phyloP scores from a whole-genome alignment of 2,329 filamentous ascomycete species.

The Penicillium sp. region DNA sequence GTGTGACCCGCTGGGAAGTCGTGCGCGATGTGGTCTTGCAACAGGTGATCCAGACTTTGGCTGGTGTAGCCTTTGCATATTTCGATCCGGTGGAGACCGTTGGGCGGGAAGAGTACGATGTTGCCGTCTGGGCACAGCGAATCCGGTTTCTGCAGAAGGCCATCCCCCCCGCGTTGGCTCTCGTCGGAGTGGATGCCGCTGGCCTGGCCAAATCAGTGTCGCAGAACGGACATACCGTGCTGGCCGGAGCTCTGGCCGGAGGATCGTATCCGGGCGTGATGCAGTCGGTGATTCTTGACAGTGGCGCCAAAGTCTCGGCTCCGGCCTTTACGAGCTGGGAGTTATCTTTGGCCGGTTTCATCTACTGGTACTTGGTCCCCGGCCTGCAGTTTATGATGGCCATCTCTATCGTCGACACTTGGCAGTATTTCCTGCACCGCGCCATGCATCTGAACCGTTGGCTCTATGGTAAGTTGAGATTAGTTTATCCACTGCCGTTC shows the following conservation, averaged over 20 bases:
- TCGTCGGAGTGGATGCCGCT: conserved; percentile 71
- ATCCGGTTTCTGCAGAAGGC: conserved; percentile 72
- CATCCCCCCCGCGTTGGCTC: conserved; percentile 66
- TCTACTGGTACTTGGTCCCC: conserved; percentile 78
- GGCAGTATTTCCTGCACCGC: conserved; percentile 97
- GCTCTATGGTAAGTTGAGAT: conserved; percentile 72
- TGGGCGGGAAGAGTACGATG: conserved; percentile 77
- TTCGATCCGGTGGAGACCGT: conserved; percentile 69
- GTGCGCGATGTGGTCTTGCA: conserved; percentile 87
- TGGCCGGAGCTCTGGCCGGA: conserved; percentile 72
- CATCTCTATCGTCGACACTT: conserved; percentile 78
- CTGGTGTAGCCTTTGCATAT: conserved; percentile 62
- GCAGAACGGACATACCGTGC: conserved; percentile 59
- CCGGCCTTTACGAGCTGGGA: conserved; percentile 84
- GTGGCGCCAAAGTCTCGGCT: conserved; percentile 49
- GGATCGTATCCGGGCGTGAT: conserved; percentile 72
- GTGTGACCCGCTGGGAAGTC: conserved; percentile 77
- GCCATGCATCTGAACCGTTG: conserved; percentile 97
- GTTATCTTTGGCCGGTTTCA: conserved; percentile 63
- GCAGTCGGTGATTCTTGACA: conserved; percentile 52
- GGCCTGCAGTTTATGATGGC: conserved; percentile 70
- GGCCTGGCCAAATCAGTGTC: conserved; percentile 72
- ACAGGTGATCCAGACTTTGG: conserved; percentile 78
- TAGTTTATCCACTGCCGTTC: background rate
- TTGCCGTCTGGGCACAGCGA: conserved; percentile 83